A percentile compares a stretch with the other conserved stretches of the same genome.
phyloP scores from a whole-genome alignment of 805 yeast genomes.

The Candida nonsorbophila region DNA sequence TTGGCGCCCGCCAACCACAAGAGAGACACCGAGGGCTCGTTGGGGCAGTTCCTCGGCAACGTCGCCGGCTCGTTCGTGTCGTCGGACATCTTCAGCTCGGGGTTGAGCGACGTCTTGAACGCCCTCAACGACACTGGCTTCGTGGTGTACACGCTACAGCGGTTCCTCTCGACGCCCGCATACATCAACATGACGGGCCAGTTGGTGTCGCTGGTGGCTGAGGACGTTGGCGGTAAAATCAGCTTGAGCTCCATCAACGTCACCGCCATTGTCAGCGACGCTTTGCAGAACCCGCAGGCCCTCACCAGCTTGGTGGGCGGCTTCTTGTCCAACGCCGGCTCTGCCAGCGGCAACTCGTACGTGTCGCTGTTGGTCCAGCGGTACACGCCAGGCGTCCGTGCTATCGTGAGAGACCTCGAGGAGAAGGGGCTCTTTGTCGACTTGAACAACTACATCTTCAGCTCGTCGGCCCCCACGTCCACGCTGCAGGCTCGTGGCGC shows the following conservation, averaged over 20 bases:
- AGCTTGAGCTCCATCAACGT: slow-evolving; percentile 19
- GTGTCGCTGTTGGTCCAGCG: slow-evolving; percentile 13
- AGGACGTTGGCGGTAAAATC: slow-evolving; percentile 20
- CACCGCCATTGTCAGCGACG: slow-evolving; percentile 17
- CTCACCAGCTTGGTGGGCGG: slow-evolving; percentile 15
- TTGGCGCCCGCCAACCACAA: slow-evolving; percentile 15
- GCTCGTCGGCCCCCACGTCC: too few relatives aligned
- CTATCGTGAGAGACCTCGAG: slow-evolving; percentile 28
- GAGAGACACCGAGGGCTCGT: slow-evolving; percentile 13
- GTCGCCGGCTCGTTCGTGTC: slow-evolving; percentile 20
- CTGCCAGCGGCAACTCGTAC: slow-evolving; percentile 12
- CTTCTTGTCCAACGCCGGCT: slow-evolving; percentile 8
- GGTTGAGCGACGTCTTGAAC: slow-evolving; percentile 20
- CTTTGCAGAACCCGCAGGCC: slow-evolving; percentile 15
- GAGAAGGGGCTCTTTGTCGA: slow-evolving; percentile 30
- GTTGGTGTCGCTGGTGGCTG: too few relatives aligned
- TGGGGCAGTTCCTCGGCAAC: slow-evolving; percentile 23
- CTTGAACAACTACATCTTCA: slow-evolving; percentile 28
- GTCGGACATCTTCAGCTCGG: slow-evolving; percentile 19
- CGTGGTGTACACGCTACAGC: slow-evolving; percentile 30
- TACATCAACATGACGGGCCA: slow-evolving; percentile 32
- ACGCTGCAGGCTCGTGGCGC: too few relatives aligned
- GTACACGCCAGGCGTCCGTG: slow-evolving; percentile 25
- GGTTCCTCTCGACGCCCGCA: slow-evolving; percentile 25
- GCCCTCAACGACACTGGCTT: slow-evolving; percentile 39